phyloP scores from a whole-genome alignment of 257 asterid genomes.

The Rubia yunnanensis region DNA sequence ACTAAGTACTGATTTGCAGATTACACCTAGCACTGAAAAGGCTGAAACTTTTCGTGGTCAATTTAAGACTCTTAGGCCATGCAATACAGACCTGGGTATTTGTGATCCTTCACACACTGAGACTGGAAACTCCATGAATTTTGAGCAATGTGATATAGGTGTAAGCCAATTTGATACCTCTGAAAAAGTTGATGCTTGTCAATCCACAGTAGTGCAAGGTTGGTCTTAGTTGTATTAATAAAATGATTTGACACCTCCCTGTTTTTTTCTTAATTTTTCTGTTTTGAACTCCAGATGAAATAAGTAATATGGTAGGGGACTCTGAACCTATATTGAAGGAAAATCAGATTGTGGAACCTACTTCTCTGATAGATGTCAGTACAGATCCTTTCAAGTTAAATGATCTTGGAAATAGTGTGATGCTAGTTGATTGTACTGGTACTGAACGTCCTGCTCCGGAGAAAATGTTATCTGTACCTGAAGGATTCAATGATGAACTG shows the following conservation, averaged over 20 bases:
- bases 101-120: conserved; percentile 27
- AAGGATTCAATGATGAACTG: conserved; percentile 31
- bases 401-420: conserved; percentile 22
- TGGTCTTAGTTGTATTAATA: conserved; percentile 24
- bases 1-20: conserved; percentile 28
- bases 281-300: conserved; percentile 33
- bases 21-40: conserved; percentile 21
- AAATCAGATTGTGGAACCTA: conserved; percentile 27
- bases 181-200: conserved; percentile 28
- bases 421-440: conserved; percentile 31
- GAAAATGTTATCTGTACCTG: conserved; percentile 55
- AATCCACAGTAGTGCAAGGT: conserved; percentile 38
- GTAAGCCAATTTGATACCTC: conserved; percentile 23
- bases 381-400: conserved; percentile 21
- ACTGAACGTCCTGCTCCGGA: conserved; percentile 59
- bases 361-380: conserved; percentile 24
- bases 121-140: conserved; percentile 23
- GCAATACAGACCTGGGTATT: conserved; percentile 34
- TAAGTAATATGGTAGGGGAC: conserved; percentile 19
- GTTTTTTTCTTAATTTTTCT: not conserved
- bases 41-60: conserved; percentile 24
- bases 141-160: conserved; percentile 29
- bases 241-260: not conserved
- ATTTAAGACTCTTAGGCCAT: conserved; percentile 41
- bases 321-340: conserved; percentile 28